These are phyloP conservation scores for Cryptococcus sp. DNA, from an alignment of 1,284 basidiomycete species.

Conservation along the genomic window DNA sequence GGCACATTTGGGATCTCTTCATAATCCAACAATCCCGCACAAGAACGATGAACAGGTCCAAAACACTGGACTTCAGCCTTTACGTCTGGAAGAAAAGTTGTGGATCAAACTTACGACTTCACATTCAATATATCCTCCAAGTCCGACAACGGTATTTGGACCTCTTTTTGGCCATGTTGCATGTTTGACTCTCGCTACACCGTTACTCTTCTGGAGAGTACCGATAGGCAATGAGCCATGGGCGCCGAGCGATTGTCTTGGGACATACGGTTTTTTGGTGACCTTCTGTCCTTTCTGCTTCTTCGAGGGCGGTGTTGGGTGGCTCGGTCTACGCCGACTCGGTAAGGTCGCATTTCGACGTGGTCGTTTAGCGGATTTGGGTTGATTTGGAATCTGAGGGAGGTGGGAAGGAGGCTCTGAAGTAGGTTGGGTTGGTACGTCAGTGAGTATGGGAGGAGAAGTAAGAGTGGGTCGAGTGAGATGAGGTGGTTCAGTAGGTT, in stretches of 20 bases:
- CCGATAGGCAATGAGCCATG: background rate
- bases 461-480: no score
- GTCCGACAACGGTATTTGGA: background rate
- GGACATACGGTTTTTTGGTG: background rate
- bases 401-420: background rate
- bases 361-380: background rate
- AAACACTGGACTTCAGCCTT: background rate
- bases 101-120: background rate
- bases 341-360: background rate
- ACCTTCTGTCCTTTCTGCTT: background rate
- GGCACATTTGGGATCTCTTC: background rate
- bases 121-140: background rate
- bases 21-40: background rate
- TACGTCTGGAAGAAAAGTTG: background rate
- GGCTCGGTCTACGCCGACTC: background rate
- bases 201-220: background rate
- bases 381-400: background rate
- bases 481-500: no score
- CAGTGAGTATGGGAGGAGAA: no score
- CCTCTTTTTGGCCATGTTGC: background rate
- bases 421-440: no score
- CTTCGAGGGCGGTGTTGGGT: background rate
- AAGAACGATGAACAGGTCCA: background rate
- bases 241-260: background rate
- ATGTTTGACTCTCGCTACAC: background rate